A percentile compares a stretch with the other conserved stretches of the same genome.
Evolutionary conservation across 75 land plant species (phyloP).

Genomic region (Chamaecyparis obtusa): DNA sequence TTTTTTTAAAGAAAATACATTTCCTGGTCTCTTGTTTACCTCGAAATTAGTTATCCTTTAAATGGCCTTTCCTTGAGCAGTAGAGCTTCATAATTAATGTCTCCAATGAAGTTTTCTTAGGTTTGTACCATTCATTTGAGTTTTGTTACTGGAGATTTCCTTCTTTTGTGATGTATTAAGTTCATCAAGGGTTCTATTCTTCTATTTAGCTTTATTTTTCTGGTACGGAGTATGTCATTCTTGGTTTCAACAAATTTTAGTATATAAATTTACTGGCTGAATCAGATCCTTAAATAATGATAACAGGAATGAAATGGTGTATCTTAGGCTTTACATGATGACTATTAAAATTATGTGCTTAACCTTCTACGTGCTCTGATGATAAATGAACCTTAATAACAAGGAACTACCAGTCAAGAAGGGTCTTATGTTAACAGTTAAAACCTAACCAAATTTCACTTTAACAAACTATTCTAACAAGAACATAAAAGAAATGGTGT

Average conservation of each 20-base stretch:
- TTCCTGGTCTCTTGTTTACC: background rate
- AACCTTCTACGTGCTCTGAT: background rate
- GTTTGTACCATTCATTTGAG: background rate
- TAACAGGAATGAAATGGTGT: background rate
- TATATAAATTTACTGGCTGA: no score
- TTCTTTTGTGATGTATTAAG: no score
- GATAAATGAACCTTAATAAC: background rate
- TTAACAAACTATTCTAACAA: background rate
- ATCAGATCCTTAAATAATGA: background rate
- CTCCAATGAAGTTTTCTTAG: background rate
- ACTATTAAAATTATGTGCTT: background rate
- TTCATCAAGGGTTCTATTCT: no score
- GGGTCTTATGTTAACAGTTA: background rate
- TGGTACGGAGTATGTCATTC: no score
- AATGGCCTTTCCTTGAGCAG: background rate
- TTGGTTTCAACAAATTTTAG: background rate
- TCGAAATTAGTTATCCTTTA: background rate
- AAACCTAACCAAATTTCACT: background rate
- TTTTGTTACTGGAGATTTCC: background rate
- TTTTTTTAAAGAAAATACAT: background rate
- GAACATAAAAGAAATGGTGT: background rate
- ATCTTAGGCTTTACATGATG: background rate
- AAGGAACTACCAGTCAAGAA: background rate
- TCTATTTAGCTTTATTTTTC: no score
- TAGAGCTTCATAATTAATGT: background rate